A percentile compares a stretch with the other conserved stretches of the same genome.
Evolutionary conservation across 169 alveolate species (phyloP).

Genomic region (Plasmodium chabaudi): DNA sequence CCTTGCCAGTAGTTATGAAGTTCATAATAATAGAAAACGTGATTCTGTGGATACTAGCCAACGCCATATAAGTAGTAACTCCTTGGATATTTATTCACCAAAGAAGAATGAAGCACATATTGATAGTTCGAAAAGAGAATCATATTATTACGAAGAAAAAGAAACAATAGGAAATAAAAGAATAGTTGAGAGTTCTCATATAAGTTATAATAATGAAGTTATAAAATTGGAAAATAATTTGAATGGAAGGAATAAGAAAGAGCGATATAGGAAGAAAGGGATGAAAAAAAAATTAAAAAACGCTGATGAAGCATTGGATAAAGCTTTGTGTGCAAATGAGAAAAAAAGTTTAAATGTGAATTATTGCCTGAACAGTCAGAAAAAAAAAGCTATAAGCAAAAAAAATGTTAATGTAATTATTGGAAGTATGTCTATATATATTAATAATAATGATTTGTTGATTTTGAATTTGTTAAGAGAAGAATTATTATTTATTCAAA

Average conservation of each 20-base stretch:
- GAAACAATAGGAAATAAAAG: neutral
- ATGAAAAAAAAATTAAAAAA: neutral
- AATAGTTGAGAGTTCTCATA: neutral
- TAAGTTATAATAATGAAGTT: no score
- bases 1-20: no score
- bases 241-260: neutral
- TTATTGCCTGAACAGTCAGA: neutral
- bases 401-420: conserved; percentile 20
- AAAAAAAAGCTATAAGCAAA: neutral
- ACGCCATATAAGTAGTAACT: no score
- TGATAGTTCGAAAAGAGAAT: no score
- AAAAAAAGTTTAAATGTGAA: neutral
- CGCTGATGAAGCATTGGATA: neutral
- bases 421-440: conserved; percentile 2
- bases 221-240: neutral
- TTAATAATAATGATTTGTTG: conserved; percentile 50
- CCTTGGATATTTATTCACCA: no score
- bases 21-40: no score
- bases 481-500: neutral
- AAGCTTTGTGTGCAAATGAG: neutral
- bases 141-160: neutral
- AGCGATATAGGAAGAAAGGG: neutral
- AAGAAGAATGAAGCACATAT: no score
- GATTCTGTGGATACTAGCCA: no score
- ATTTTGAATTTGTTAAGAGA: conserved; percentile 11